Evolutionary conservation across 106 monocot species (phyloP).

Genomic region (Gastrodia elata): DNA sequence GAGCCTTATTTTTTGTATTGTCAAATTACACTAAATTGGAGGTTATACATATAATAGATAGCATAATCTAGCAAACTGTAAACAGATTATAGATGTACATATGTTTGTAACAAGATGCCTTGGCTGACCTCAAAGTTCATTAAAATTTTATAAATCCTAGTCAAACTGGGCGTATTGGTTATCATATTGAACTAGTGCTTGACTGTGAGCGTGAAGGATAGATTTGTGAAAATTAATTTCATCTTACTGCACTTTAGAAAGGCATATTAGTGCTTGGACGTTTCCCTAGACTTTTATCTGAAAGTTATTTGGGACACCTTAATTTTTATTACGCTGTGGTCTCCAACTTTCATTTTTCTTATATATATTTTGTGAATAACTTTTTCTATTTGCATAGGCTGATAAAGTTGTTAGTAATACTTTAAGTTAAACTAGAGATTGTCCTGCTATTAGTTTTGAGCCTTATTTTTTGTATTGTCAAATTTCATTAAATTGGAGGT

Average conservation of each 20-base stretch:
- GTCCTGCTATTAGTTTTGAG: too few species aligned
- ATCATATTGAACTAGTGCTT: too few species aligned
- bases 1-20: background rate
- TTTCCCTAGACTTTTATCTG: background rate
- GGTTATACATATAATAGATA: background rate
- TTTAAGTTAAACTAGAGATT: background rate
- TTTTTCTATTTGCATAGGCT: background rate
- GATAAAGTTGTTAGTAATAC: background rate
- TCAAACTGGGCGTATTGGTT: background rate
- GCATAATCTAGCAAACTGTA: background rate
- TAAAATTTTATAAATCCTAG: background rate
- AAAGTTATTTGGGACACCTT: background rate
- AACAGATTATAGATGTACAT: background rate
- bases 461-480: background rate
- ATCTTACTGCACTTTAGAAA: too few species aligned
- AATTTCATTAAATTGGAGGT: background rate
- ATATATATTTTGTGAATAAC: background rate
- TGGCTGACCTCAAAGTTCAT: background rate
- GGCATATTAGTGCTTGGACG: background rate
- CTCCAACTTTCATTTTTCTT: background rate
- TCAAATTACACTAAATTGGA: background rate
- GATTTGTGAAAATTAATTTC: too few species aligned
- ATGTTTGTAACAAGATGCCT: background rate
- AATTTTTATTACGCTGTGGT: background rate
- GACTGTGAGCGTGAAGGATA: too few species aligned